Conservation (phyloP, 371 early-diverging fungal species). For the Mortierella sp. region DNA sequence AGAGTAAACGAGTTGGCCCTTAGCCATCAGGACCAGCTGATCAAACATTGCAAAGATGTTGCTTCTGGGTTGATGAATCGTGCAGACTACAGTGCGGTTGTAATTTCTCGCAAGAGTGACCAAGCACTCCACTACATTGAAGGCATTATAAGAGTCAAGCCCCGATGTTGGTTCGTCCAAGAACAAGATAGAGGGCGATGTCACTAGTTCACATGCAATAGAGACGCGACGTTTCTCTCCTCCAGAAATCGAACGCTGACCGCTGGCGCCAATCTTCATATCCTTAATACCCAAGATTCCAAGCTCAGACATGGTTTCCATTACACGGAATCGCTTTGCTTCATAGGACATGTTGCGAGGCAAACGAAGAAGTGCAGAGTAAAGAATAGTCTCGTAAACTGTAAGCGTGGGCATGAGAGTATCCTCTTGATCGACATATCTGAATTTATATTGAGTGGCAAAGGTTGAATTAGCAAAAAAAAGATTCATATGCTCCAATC, state of each 20-base stretch:
- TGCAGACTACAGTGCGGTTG: conserved; percentile 49
- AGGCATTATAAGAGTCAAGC: conserved; percentile 85
- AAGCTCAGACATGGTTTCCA: conserved; percentile 82
- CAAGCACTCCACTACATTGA: conserved; percentile 70
- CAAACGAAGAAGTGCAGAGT: conserved; percentile 84
- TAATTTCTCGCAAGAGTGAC: conserved; percentile 60
- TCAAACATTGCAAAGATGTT: conserved; percentile 66
- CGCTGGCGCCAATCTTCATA: conserved; percentile 82
- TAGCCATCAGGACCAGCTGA: conserved; percentile 63
- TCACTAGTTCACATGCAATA: conserved; percentile 89
- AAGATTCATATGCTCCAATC: no score
- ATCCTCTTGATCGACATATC: conserved; percentile 92
- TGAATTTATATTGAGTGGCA: background rate
- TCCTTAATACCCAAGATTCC: conserved; percentile 83
- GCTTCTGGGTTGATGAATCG: conserved; percentile 74
- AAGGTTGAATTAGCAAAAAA: background rate
- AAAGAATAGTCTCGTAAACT: conserved; percentile 84
- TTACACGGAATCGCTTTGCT: conserved; percentile 71
- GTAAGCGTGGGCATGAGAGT: conserved; percentile 86
- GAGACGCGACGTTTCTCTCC: conserved; percentile 89
- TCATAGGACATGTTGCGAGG: conserved; percentile 72
- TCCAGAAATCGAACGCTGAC: conserved; percentile 81
- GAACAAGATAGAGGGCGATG: conserved; percentile 88
- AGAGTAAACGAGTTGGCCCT: conserved; percentile 59
- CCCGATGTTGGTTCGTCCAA: conserved; percentile 96